Base-by-base conservation (phyloP, 179 eudicot species). In the Heliamphora pulchella region DNA sequence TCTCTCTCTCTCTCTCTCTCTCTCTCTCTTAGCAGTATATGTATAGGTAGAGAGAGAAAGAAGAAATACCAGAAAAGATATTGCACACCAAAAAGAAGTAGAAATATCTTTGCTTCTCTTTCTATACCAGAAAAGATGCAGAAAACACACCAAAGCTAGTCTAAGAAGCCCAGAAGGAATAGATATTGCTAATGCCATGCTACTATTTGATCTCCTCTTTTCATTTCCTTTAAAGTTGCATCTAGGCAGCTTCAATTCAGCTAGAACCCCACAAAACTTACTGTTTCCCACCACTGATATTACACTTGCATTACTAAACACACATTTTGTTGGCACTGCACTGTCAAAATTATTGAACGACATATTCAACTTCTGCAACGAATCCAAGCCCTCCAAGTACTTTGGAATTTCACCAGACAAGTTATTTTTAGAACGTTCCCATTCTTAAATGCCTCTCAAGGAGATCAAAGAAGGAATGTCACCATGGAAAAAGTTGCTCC, bases 391-490 rank as follows among this genome's bases (percentile, higher is more conserved):
- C 0, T 0, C 55, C 0, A 48, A 7, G 9, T 44, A 71, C 10
- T 71, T 1, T 47, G 74, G 55, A 8, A 71, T 74, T 41, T 31
- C 22, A 3, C 61, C 78, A 0, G 63, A 20, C 1, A 74, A 9
- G 15, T 74, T 57, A 11, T 74, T 71, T 66, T 2, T 53, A 70
- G 18, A 85, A 54, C 69, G 59, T 78, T 67, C 58, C 1, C 17
- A 62, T 51, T 20, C 65, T 78, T 51, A 41, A 3, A 72, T 8
- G 5, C 76, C 75, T 71, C 75, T 71, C 17, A 51, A 50, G 9
- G 20, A 18, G 18, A 13, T 13, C 5, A 73, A 73, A 11, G 63
- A 54, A 22, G 77, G 63, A 73, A 73, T 8, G 43, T 22, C 6
- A 3, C 77, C 63, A 3, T 4, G 20, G 6, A 39, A 53, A 1